Evolutionary conservation across 129 eudicot genomes (phyloP), one percentile per base, ranked within the genome.

Genomic region (Pittosporum tobira): DNA sequence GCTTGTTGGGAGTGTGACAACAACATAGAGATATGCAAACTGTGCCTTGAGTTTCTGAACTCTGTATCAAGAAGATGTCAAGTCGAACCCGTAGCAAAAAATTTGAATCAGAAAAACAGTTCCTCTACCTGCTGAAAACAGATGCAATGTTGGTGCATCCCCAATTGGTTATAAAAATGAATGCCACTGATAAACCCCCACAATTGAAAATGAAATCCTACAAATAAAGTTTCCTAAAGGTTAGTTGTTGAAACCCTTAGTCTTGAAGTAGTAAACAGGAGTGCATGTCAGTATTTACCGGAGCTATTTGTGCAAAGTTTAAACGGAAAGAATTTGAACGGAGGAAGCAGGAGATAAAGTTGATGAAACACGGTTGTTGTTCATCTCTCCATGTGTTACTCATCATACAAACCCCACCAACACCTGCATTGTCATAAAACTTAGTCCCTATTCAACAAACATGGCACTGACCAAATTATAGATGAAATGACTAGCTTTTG

Each of bases 191-290:
- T 28, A 81, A 40, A 24, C 96, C 99, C 16, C 99, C 99, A 60
- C 93, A 87, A 67, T 87, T 93, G 63, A 93, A 87, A 49, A 93
- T 93, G 61, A 87, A 79, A 76, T 87, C 99, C 99, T 93, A 51
- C 73, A 68, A 40, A 28, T 28, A 26, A n/a, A 48, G 4, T 22
- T 16, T 62, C 8, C n/a, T 43, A 21, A 44, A 70, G 14, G 22
- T 34, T 28, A 51, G 23, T 52, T 13, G 30, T 55, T 31, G 22
- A 23, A 45, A 6, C 14, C 19, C 43, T 46, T 2, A 57, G 21
- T 19, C 28, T 23, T 40, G 49, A 30, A 28, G 43, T 29, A 31
- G 26, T 15, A 2, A 31, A 14, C 68, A 37, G 44, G 34, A 10
- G n/a, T 49, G 11, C 45, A 12, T 51, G 7, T 59, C 48, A 51